Evolutionary conservation across 352 stramenopile species (phyloP).

Genomic region (Pythium rhizo-oryzae): DNA sequence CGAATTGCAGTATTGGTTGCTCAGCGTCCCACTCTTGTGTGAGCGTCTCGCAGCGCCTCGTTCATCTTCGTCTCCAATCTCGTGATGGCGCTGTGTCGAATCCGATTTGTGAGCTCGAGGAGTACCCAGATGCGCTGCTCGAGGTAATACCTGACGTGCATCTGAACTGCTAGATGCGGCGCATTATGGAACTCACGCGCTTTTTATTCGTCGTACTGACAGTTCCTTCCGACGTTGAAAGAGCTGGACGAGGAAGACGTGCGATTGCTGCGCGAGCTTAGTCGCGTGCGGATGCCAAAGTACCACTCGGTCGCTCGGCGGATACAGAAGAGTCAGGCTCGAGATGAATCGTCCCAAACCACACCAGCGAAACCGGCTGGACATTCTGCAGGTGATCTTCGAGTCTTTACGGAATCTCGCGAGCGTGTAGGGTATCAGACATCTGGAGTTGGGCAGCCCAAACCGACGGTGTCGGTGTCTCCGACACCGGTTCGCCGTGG

Average conservation of each 20-base stretch:
- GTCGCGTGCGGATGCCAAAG: constrained; percentile 64
- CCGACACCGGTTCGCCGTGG: background rate
- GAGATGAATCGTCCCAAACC: constrained; percentile 16
- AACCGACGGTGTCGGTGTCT: background rate
- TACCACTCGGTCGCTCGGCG: constrained; percentile 59
- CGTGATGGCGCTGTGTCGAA: constrained; percentile 59
- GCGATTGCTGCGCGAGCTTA: constrained; percentile 57
- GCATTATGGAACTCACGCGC: background rate
- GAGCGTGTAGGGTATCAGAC: constrained; percentile 25
- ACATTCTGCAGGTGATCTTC: constrained; percentile 4
- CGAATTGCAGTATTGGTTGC: background rate
- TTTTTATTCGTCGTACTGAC: background rate
- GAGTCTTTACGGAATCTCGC: constrained; percentile 29
- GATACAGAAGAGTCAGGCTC: constrained; percentile 26
- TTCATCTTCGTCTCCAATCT: constrained; percentile 62
- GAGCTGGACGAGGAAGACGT: constrained; percentile 77
- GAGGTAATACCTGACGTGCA: too few relatives aligned
- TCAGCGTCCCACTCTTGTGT: background rate
- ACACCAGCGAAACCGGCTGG: constrained; percentile 11
- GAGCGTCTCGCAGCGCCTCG: constrained; percentile 38
- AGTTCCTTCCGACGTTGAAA: constrained; percentile 56
- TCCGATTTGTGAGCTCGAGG: constrained; percentile 59
- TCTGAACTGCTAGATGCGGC: too few relatives aligned
- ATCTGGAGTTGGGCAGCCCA: background rate
- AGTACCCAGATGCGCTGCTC: constrained; percentile 49